Conservation (phyloP, 441 rosid genomes). For the Erysimum pusillum region DNA sequence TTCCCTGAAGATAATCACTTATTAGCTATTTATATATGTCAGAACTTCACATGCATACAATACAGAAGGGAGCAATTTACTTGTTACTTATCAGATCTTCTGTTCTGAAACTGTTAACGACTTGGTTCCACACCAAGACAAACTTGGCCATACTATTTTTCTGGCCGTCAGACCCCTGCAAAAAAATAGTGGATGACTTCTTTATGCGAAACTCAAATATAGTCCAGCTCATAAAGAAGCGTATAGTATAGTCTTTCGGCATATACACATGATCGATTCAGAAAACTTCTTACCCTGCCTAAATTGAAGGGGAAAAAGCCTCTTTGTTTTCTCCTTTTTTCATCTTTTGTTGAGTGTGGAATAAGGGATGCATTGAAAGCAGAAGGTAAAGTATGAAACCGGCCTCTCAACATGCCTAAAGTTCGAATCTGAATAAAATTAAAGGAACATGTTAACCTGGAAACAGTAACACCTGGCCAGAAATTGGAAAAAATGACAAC, state of each 20-base stretch:
- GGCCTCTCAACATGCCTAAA: constrained; percentile 96
- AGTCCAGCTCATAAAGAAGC: not conserved
- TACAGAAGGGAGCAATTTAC: constrained; percentile 49
- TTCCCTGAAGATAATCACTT: constrained; percentile 64
- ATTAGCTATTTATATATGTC: constrained; percentile 15
- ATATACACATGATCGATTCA: not conserved
- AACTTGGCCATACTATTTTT: constrained; percentile 74
- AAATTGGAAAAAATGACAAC: constrained; percentile 23
- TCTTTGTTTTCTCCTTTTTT: constrained; percentile 52
- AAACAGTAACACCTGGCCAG: constrained; percentile 24
- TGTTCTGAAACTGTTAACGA: constrained; percentile 71
- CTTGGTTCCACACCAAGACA: constrained; percentile 95
- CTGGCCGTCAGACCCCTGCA: constrained; percentile 62
- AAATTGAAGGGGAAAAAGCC: constrained; percentile 58
- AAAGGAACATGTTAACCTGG: constrained; percentile 44
- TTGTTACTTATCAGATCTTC: constrained; percentile 97
- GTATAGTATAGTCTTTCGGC: not conserved
- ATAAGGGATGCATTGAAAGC: constrained; percentile 82
- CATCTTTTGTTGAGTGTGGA: constrained; percentile 72
- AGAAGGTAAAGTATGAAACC: constrained; percentile 89
- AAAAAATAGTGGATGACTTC: constrained; percentile 11
- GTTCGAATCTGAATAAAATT: constrained; percentile 80
- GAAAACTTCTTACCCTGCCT: constrained; percentile 61
- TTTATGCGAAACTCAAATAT: constrained; percentile 6
- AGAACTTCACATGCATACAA: constrained; percentile 14